Evolutionary conservation across 495 filamentous ascomycete species (phyloP).

Genomic region (Staphylotrichum tortipilum): DNA sequence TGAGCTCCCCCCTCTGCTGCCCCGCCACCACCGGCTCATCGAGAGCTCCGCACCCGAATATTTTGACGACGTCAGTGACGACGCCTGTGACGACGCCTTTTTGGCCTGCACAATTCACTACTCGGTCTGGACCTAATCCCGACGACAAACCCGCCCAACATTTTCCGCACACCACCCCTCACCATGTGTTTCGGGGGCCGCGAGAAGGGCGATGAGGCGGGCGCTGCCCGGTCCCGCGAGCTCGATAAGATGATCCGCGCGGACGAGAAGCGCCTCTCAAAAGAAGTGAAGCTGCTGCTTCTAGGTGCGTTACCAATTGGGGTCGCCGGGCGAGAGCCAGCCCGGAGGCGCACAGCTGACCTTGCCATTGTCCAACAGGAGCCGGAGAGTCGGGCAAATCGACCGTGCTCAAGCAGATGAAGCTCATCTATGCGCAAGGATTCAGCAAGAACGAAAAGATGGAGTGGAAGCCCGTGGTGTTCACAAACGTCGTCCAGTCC

Average conservation of each 20-base stretch:
- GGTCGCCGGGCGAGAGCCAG: neutral
- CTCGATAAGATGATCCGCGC: conserved; percentile 69
- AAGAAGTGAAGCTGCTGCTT: conserved; percentile 76
- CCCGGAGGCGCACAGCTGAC: neutral
- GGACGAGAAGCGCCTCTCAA: conserved; percentile 72
- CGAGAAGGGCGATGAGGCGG: conserved; percentile 40
- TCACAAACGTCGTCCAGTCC: conserved; percentile 81
- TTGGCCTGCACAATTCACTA: too few species aligned
- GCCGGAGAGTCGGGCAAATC: conserved; percentile 98
- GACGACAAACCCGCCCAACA: neutral
- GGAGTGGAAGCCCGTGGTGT: conserved; percentile 90
- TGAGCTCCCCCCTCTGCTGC: neutral
- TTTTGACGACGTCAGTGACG: conserved; percentile 3
- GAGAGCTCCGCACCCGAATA: neutral
- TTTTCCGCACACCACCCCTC: conserved; percentile 8
- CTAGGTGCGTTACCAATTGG: conserved; percentile 57
- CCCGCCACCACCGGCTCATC: neutral
- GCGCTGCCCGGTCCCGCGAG: conserved; percentile 47
- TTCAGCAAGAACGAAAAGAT: conserved; percentile 86
- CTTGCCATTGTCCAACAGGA: conserved; percentile 44
- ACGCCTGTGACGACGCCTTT: too few species aligned
- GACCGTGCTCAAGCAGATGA: conserved; percentile 98
- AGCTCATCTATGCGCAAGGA: conserved; percentile 89
- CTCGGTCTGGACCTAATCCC: neutral
- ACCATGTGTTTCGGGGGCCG: conserved; percentile 58